Percentiles rank a stretch among this genome's conserved stretches.
These are phyloP conservation scores for Smallanthus sonchifolius DNA, from an alignment of 129 eudicot species.

Conservation along the genomic window DNA sequence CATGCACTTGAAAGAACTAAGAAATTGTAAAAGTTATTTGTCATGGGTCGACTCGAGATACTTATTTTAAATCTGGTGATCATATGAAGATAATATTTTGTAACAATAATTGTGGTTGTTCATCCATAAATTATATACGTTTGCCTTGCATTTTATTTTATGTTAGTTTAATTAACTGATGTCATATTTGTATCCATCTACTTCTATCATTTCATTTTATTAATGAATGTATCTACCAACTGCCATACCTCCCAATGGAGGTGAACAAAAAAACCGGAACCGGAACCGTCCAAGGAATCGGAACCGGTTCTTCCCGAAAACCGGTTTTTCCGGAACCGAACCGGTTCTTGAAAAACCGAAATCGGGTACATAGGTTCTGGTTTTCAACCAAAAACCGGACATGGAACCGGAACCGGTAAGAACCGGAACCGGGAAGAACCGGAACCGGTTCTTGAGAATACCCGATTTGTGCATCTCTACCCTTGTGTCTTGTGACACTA, in stretches of 20 bases:
- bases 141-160: conserved; percentile 2
- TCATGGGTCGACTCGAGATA: neutral
- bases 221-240: neutral
- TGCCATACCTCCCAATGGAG: neutral
- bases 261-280: too few relatives aligned
- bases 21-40: neutral
- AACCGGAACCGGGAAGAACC: too few relatives aligned
- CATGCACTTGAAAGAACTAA: neutral
- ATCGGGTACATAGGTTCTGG: too few relatives aligned
- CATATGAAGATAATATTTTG: conserved; percentile 3
- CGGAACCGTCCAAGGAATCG: too few relatives aligned
- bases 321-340: too few relatives aligned
- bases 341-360: too few relatives aligned
- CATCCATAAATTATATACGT: neutral
- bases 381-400: too few relatives aligned
- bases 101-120: conserved; percentile 8
- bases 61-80: neutral
- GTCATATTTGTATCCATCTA: neutral
- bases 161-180: neutral
- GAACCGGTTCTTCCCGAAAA: too few relatives aligned
- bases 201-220: neutral
- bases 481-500: too few relatives aligned
- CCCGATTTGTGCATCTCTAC: too few relatives aligned
- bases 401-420: too few relatives aligned
- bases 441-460: too few relatives aligned